Percentiles rank a stretch among this genome's conserved stretches.
phyloP scores from a whole-genome alignment of 106 monocot species.

The Ottelia alismoides region DNA sequence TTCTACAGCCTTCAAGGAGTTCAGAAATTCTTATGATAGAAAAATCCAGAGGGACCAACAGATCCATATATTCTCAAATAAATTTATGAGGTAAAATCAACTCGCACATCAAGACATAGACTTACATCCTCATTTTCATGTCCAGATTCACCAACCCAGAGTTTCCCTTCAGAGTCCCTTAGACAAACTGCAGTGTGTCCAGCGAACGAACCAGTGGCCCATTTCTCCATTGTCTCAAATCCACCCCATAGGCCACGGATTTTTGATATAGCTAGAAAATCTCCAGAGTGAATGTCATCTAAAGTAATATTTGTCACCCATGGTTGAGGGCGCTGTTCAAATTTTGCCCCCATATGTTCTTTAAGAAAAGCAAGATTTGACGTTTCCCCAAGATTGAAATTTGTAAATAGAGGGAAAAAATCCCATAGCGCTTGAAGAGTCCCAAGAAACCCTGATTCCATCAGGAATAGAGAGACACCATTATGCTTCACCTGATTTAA shows the following conservation, averaged over 20 bases:
- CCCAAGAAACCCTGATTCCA: slow-evolving; percentile 1
- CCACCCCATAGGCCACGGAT: slow-evolving; percentile 4
- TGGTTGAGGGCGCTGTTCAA: background rate
- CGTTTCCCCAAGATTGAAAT: background rate
- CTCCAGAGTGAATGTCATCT: slow-evolving; percentile 1
- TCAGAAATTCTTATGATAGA: too few species aligned
- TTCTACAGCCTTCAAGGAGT: too few species aligned
- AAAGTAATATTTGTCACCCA: background rate
- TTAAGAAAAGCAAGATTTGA: slow-evolving; percentile 2
- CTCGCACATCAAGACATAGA: too few species aligned
- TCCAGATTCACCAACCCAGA: slow-evolving; percentile 8
- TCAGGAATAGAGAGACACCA: slow-evolving; percentile 3
- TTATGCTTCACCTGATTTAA: slow-evolving; percentile 3
- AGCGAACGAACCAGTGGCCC: slow-evolving; percentile 7
- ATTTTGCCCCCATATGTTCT: background rate
- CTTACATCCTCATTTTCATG: slow-evolving; percentile 3
- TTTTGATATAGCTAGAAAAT: slow-evolving; percentile 1
- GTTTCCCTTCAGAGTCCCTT: slow-evolving; percentile 3
- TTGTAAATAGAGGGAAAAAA: slow-evolving; percentile 4
- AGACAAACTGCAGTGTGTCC: slow-evolving; percentile 6
- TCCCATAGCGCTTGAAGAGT: slow-evolving; percentile 4
- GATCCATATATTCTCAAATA: too few species aligned
- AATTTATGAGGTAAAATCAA: too few species aligned
- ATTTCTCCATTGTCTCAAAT: slow-evolving; percentile 8
- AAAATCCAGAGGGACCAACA: too few species aligned